These are phyloP conservation scores for Blastocladiella emersonii DNA, from an alignment of 371 early-diverging fungal genomes.

Conservation along the genomic window DNA sequence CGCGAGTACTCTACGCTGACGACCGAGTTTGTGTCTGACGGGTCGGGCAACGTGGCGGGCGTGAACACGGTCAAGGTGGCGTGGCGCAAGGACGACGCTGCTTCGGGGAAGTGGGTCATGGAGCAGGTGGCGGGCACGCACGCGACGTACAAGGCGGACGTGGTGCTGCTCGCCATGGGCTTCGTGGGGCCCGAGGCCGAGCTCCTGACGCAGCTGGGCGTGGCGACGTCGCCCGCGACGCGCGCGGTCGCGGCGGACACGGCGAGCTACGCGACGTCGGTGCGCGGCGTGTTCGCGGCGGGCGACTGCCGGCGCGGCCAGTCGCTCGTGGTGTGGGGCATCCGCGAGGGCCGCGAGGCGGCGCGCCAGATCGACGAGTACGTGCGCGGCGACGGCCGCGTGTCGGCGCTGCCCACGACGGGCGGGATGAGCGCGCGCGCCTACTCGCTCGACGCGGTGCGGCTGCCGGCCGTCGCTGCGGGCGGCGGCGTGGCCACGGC, in stretches of 20 bases:
- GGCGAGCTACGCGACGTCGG: conserved; percentile 59
- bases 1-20: conserved; percentile 83
- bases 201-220: conserved; percentile 54
- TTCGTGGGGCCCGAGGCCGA: conserved; percentile 89
- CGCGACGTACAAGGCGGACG: conserved; percentile 69
- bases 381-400: conserved; percentile 46
- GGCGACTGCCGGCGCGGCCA: conserved; percentile 95
- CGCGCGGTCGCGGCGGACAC: conserved; percentile 63
- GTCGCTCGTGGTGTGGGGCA: conserved; percentile 90
- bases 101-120: conserved; percentile 73
- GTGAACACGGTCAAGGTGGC: conserved; percentile 88
- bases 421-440: background rate
- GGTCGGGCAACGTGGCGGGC: conserved; percentile 65
- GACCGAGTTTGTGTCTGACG: conserved; percentile 84
- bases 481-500: no score
- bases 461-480: no score
- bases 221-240: conserved; percentile 21
- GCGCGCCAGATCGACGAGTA: conserved; percentile 81
- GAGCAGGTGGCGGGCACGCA: conserved; percentile 67
- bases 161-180: conserved; percentile 89
- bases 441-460: no score
- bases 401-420: background rate
- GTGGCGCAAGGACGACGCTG: conserved; percentile 66
- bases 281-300: conserved; percentile 77
- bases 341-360: conserved; percentile 90